Evolutionary conservation across 2,329 filamentous ascomycete species (phyloP), one percentile per base, ranked within the genome.

Genomic region (Amauroascus verrucosus): DNA sequence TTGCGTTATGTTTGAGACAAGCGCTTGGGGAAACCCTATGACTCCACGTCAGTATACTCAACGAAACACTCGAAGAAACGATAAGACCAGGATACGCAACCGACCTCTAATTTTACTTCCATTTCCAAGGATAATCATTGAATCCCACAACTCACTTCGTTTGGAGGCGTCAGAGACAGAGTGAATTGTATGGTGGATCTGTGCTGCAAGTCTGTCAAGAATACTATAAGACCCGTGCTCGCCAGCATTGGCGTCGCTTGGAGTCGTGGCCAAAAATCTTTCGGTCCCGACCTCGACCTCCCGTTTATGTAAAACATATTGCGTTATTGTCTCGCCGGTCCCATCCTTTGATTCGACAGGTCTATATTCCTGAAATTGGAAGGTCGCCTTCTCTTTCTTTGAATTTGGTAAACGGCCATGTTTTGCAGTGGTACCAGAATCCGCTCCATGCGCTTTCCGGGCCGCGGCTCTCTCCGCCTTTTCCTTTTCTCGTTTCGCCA

Each of bases 141-240:
- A 87, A 62, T 97, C 91, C 93, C 93, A 98, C 58, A 94, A 84
- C 33, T 86, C 79, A 33, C 86, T 84, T 43, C 93, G 83, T 75
- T 89, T 90, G 62, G 86, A 84, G 59, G 88, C 82, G 58, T 95
- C 89, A 44, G 88, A 83, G 22, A 95, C 87, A 33, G 83, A 81
- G 61, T 90, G 84, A 50, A 97, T 82, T 0, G 88, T 84, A 54
- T 84, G 82, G 69, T 95, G 89, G 59, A 97, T 85, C 37, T 87
- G 82, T 52, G 85, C 84, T 22, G 87, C 87, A 58, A 98, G 88
- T 53, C 82, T 82, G 64, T 95, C 88, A 41, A 97, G 79, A 53
- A 95, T 82, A 2, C 76, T 78, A 51, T 85, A 83, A 57, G 64
- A 68, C 20, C 70, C 48, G 7, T 65, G 64, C 16, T 67, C 63